A percentile compares a stretch with the other conserved stretches of the same genome.
These are phyloP conservation scores for Naganishia sp. DNA, from an alignment of 1,284 basidiomycete species.

Conservation along the genomic window DNA sequence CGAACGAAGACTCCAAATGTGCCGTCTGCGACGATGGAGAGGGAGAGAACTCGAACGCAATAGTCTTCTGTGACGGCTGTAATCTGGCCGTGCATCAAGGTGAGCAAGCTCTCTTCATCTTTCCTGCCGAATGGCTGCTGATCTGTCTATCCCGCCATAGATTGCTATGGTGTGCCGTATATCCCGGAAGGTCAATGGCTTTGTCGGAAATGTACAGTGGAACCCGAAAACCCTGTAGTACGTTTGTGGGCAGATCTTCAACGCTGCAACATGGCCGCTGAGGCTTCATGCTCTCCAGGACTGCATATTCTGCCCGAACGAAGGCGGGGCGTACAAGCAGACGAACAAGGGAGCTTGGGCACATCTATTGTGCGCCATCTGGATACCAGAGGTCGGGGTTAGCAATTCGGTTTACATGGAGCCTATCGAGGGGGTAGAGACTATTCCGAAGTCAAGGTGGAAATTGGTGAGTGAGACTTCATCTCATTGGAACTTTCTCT, in stretches of 20 bases:
- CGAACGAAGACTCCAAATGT: conserved; percentile 93
- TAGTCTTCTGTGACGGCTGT: conserved; percentile 99
- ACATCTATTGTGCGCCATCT: conserved; percentile 94
- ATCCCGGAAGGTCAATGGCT: conserved; percentile 99
- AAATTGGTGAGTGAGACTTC: conserved; percentile 69
- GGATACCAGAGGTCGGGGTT: conserved; percentile 93
- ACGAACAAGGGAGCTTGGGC: conserved; percentile 86
- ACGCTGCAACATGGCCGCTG: not conserved
- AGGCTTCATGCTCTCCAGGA: conserved; percentile 59
- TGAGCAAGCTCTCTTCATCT: conserved; percentile 47
- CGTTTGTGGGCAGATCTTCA: conserved; percentile 44
- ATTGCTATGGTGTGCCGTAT: conserved; percentile 99
- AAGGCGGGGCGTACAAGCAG: conserved; percentile 98
- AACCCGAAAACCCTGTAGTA: conserved; percentile 92
- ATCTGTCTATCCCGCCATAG: conserved; percentile 55
- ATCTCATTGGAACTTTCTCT: not conserved
- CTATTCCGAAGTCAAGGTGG: conserved; percentile 88
- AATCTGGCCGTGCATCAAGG: conserved; percentile 99
- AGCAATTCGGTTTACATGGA: conserved; percentile 98
- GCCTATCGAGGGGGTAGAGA: conserved; percentile 87
- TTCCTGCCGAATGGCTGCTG: not conserved
- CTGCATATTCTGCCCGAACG: conserved; percentile 91
- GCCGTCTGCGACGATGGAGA: conserved; percentile 98
- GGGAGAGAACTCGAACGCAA: conserved; percentile 97
- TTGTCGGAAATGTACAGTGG: conserved; percentile 96